Evolutionary conservation across 1,139 yeast species (phyloP), one percentile per base, ranked within the genome.

Genomic region (Petasospora fabianii): DNA sequence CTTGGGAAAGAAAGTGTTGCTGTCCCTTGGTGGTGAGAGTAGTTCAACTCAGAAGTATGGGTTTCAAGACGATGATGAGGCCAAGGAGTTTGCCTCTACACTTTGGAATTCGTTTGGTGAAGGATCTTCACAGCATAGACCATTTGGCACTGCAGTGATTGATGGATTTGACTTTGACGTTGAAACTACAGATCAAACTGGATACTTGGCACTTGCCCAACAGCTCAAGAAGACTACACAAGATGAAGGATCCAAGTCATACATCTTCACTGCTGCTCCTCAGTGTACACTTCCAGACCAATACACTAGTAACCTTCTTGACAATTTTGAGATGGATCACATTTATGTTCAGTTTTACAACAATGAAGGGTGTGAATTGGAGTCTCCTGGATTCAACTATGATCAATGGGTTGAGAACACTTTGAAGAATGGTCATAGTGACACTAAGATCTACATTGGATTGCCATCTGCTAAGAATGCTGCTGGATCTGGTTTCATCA

Each of bases 291-390:
- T 77, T 56, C 95, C 95, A 6, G 95, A 86, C 61, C 76, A 75
- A 8, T 73, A 78, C 36, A 73, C 78, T 38, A 85, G 84, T 38
- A 69, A 71, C 26, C 63, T 82, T 13, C 65, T 86, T 47, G 65
- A 68, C 19, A 58, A 67, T 13, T 73, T 80, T 27, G 68, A 73
- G 32, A 62, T 86, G 43, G 95, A 86, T 60, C 82, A 77, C 60
- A 78, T 86, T 1, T 84, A 82, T 55, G 73, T 86, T 50, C 96
- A 86, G 66, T 86, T 86, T 64, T 86, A 86, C 70, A 86, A 86
- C 68, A 86, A 86, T 62, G 73, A 77, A 56, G 36, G 15, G 13
- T 85, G 95, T 63, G 61, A 66, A 24, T 60, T 78, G 32, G 30
- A 33, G 4, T 35, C 49, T 12, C 67, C 66, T 4, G 38, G 40